phyloP scores from a whole-genome alignment of 495 filamentous ascomycete species.

The Penicillium nucicola region DNA sequence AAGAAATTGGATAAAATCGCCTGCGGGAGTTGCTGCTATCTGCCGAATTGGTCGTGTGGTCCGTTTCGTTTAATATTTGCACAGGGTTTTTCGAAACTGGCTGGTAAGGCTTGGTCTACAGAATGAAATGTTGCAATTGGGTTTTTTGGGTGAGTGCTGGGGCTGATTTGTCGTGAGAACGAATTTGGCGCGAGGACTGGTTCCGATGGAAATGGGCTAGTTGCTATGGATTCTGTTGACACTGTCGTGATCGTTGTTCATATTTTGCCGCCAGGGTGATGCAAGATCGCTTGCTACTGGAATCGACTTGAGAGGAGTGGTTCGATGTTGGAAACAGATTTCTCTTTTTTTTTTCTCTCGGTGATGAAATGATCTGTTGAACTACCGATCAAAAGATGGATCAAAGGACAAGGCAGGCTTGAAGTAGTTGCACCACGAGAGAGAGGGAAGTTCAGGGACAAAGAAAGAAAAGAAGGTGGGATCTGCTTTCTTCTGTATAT shows the following conservation, averaged over 20 bases:
- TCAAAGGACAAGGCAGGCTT: constrained; percentile 8
- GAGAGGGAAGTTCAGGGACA: neutral
- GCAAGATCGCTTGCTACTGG: constrained; percentile 15
- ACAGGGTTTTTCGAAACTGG: neutral
- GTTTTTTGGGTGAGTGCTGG: neutral
- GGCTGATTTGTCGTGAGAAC: neutral
- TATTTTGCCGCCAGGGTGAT: neutral
- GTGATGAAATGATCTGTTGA: neutral
- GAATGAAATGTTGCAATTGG: constrained; percentile 3
- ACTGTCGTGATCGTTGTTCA: neutral
- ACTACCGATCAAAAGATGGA: neutral
- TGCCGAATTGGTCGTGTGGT: constrained; percentile 1
- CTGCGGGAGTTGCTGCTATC: constrained; percentile 11
- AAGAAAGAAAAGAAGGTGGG: constrained; percentile 4
- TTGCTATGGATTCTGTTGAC: neutral
- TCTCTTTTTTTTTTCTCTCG: constrained; percentile 11
- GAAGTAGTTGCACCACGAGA: constrained; percentile 12
- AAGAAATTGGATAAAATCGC: neutral
- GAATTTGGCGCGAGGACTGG: constrained; percentile 13
- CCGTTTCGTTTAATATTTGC: neutral
- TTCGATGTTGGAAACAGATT: constrained; percentile 8
- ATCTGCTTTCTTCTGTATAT: constrained; percentile 13
- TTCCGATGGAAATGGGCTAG: neutral
- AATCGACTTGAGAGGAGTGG: constrained; percentile 2
- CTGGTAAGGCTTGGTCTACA: constrained; percentile 13